These are phyloP conservation scores for Camellia sinensis DNA, from an alignment of 148 eudicot species.

Conservation along the genomic window DNA sequence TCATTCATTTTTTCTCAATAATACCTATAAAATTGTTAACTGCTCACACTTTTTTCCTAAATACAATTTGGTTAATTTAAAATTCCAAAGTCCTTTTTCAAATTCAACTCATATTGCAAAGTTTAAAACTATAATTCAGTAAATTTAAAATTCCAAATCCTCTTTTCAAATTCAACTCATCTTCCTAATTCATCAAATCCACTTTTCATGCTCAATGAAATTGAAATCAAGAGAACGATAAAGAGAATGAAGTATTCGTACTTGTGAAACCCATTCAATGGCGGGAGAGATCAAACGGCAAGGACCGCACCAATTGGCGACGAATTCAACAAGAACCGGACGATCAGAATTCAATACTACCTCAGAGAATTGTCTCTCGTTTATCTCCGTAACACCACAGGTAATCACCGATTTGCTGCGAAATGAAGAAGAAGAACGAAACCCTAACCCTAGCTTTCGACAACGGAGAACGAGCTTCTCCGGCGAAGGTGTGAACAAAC, in stretches of 20 bases:
- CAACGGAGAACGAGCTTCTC: not conserved
- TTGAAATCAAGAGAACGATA: not conserved
- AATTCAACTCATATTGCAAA: too few species aligned
- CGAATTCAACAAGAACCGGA: constrained; percentile 59
- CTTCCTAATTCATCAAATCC: too few species aligned
- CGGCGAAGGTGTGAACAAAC: constrained; percentile 14
- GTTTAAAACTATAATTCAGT: too few species aligned
- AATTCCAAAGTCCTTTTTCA: too few species aligned
- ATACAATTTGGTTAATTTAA: too few species aligned
- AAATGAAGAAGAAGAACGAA: constrained; percentile 5
- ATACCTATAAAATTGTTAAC: too few species aligned
- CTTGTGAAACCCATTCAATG: constrained; percentile 41
- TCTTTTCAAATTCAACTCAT: too few species aligned
- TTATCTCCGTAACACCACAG: constrained; percentile 39
- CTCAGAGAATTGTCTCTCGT: constrained; percentile 37
- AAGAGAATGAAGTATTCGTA: not conserved
- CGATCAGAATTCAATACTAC: constrained; percentile 45
- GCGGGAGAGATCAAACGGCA: constrained; percentile 58
- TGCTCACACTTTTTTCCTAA: too few species aligned
- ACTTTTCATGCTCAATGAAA: not conserved
- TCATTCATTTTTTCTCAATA: too few species aligned
- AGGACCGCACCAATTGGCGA: constrained; percentile 63
- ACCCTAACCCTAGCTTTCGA: constrained; percentile 8
- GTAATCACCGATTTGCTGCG: constrained; percentile 14
- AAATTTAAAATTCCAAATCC: too few species aligned